Base-by-base conservation (phyloP, 23 red algal species). In the Gracilaria domingensis region DNA sequence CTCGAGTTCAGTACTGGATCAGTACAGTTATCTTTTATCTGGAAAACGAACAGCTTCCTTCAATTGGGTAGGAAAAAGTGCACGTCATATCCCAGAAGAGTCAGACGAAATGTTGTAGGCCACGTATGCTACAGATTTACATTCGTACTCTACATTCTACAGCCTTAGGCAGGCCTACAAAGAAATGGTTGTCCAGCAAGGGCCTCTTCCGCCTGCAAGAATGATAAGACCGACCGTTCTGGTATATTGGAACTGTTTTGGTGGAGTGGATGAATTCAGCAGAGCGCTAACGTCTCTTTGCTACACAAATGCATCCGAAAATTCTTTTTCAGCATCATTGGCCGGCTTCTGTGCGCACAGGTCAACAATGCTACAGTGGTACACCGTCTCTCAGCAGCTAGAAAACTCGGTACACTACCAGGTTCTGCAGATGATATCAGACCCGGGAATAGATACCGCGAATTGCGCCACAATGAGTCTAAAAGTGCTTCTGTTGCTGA, bases 301-400 rank as follows among this genome's bases (percentile, higher is more conserved):
- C 13, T 51, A 79, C 30, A 51, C 34, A 7, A 79, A 79, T 39
- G 17, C 37, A 3, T 54, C 45, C 4, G 38, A 79, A 24, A 50
- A 79, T 51, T 23, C 74, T 7, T 79, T 50, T 37, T 79, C 3
- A 79, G 74, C 38, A 79, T 79, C 51, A 16, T 79, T 17, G 74
- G 74, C 12, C 34, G 74, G 3, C 5, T 79, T 44, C 39, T 79
- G 9, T 79, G 74, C 12, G 74, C 74, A 4, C 74, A 79, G 5
- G 38, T 79, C n/a, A 79, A 50, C 24, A 50, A 79, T 17, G 39
- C 74, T 3, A 39, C 42, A 4, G 38, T 79, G 12, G 34, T 50
- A 7, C 74, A 79, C 6, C 34, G 74, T 9, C 20, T 79, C 2
- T 33, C 8, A 12, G 2, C 6, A 33, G 74, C 34, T 39, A 79